Evolutionary conservation across 768 basidiomycete species (phyloP).

Genomic region (Naematelia aurantialba): DNA sequence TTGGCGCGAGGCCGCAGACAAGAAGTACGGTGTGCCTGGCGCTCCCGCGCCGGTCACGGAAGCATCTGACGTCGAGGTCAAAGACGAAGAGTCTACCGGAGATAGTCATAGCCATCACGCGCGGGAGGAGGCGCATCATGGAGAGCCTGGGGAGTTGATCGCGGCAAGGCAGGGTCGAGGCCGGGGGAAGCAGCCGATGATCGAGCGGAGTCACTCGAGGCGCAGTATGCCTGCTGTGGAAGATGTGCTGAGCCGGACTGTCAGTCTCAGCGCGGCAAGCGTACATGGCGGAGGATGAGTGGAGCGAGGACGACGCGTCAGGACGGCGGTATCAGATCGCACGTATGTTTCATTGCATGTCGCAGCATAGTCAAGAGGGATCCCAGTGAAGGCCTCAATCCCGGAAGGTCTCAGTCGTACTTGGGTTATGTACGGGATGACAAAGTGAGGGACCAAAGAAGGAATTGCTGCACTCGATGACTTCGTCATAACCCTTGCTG

Average conservation of each 20-base stretch:
- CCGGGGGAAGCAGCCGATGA: not conserved
- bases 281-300: constrained; percentile 41
- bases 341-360: not conserved
- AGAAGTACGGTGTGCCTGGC: constrained; percentile 21
- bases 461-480: not conserved
- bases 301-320: not conserved
- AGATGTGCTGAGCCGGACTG: constrained; percentile 33
- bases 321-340: not conserved
- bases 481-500: not conserved
- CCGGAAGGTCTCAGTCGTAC: no score
- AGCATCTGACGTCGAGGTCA: not conserved
- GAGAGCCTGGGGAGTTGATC: not conserved
- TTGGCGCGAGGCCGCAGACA: constrained; percentile 42
- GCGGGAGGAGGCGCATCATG: constrained; percentile 1
- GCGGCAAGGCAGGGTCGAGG: not conserved
- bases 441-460: not conserved
- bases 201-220: constrained; percentile 7
- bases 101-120: constrained; percentile 5
- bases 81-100: not conserved
- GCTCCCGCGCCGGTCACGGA: constrained; percentile 10
- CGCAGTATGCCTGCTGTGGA: constrained; percentile 28
- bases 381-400: no score
- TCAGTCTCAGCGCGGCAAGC: constrained; percentile 27
- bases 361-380: no score
- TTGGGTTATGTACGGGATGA: no score